Conservation (phyloP, 352 stramenopile species). For the Blastocystis sp. region DNA sequence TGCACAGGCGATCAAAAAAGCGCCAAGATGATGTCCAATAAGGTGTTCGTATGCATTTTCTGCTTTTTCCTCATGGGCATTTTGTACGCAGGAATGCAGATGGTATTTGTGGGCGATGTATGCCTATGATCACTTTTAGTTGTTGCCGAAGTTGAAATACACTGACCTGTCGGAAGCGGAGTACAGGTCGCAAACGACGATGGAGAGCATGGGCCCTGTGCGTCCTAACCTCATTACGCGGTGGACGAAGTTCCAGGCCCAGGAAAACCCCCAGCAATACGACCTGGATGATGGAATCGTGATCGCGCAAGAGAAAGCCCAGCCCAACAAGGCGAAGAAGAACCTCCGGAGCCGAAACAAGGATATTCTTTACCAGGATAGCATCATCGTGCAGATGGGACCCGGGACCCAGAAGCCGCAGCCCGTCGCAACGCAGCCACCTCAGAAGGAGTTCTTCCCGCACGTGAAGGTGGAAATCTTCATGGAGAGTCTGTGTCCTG, state of each 20-base stretch:
- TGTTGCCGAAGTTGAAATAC: slow-evolving; percentile 57
- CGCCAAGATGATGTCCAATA: slow-evolving; percentile 60
- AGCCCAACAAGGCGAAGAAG: slow-evolving; percentile 11
- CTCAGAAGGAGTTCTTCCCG: background rate
- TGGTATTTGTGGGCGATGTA: slow-evolving; percentile 23
- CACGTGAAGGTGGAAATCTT: slow-evolving; percentile 47
- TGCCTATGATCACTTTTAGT: background rate
- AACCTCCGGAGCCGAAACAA: slow-evolving; percentile 3
- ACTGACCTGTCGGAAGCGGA: slow-evolving; percentile 24
- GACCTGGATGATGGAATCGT: slow-evolving; percentile 65
- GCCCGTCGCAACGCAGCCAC: background rate
- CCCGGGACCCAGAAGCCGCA: background rate
- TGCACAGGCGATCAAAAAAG: background rate
- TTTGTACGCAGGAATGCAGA: slow-evolving; percentile 53
- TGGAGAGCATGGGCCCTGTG: slow-evolving; percentile 59
- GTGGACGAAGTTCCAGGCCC: slow-evolving; percentile 53
- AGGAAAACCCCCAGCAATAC: slow-evolving; percentile 55
- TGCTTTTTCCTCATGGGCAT: slow-evolving; percentile 67
- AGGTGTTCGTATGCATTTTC: slow-evolving; percentile 62
- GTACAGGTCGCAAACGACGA: slow-evolving; percentile 46
- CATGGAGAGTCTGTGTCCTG: slow-evolving; percentile 68
- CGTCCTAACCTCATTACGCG: slow-evolving; percentile 63
- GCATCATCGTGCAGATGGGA: slow-evolving; percentile 35
- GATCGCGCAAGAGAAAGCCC: background rate
- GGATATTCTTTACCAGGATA: slow-evolving; percentile 41